phyloP scores from a whole-genome alignment of 768 basidiomycete species.

The Mycena rosella region DNA sequence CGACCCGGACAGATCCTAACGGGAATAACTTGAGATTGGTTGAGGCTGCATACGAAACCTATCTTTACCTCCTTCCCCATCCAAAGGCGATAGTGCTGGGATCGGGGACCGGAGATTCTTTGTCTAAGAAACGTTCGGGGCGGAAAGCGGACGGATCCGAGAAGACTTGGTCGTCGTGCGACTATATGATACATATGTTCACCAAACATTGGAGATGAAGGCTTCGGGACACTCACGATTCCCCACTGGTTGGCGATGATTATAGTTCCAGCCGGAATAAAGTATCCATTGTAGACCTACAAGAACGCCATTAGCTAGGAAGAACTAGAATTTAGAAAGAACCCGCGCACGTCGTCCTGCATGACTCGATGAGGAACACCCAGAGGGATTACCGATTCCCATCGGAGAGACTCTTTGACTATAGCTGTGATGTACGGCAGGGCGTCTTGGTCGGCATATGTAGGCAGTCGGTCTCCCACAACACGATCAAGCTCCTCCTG shows the following conservation, averaged over 20 bases:
- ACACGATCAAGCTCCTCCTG: conserved; percentile 31
- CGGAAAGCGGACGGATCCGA: conserved; percentile 44
- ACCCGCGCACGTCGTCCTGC: conserved; percentile 28
- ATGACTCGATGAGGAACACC: conserved; percentile 31
- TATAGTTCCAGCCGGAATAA: conserved; percentile 36
- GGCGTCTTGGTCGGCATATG: conserved; percentile 12
- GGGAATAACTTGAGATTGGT: neutral
- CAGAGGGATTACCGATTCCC: conserved; percentile 25
- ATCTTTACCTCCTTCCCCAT: conserved; percentile 38
- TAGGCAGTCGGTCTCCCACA: conserved; percentile 21
- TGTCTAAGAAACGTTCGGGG: conserved; percentile 44
- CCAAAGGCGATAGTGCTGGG: conserved; percentile 38
- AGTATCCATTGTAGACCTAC: conserved; percentile 37
- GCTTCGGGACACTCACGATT: conserved; percentile 2
- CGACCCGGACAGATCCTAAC: conserved; percentile 35
- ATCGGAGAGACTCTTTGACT: conserved; percentile 26
- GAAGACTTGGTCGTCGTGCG: conserved; percentile 45
- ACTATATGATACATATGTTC: conserved; percentile 2
- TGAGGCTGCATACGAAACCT: neutral
- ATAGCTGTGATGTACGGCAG: conserved; percentile 25
- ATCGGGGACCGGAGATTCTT: conserved; percentile 15
- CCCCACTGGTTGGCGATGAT: conserved; percentile 37
- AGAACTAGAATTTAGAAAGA: neutral
- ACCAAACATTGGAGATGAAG: conserved; percentile 8
- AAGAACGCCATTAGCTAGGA: neutral